Conservation (phyloP, 371 early-diverging fungal genomes). For the Chytridiales sp. region DNA sequence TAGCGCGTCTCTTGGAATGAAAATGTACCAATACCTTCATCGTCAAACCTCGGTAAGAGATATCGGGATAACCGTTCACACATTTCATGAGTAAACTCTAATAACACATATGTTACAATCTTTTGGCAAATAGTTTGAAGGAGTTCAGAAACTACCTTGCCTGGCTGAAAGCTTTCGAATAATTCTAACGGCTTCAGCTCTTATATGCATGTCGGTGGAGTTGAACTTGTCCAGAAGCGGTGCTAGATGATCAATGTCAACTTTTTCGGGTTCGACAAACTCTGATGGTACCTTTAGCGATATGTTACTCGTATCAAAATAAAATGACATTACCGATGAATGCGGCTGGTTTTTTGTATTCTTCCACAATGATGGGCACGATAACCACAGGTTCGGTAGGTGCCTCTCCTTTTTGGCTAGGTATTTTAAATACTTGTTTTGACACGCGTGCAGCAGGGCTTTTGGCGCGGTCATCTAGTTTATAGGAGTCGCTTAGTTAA, state of each 20-base stretch:
- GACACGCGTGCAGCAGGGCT: too few relatives aligned
- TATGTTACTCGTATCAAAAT: too few relatives aligned
- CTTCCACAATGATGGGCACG: background rate
- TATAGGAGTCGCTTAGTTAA: too few relatives aligned
- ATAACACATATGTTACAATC: too few relatives aligned
- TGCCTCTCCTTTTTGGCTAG: background rate
- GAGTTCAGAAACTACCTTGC: too few relatives aligned
- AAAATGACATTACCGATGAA: too few relatives aligned
- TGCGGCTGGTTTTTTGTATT: background rate
- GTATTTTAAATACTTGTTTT: too few relatives aligned
- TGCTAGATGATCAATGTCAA: background rate
- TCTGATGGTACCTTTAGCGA: background rate
- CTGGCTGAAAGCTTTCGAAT: conserved; percentile 2
- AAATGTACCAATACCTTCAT: too few relatives aligned
- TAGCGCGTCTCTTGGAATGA: too few relatives aligned
- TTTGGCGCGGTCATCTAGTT: too few relatives aligned
- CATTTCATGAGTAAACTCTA: background rate
- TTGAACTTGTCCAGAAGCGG: conserved; percentile 5
- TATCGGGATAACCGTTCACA: background rate
- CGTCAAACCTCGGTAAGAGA: background rate
- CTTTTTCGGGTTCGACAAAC: background rate
- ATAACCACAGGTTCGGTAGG: background rate
- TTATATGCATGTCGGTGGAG: background rate
- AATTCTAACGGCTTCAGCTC: background rate
- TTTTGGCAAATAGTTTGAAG: too few relatives aligned